phyloP scores from a whole-genome alignment of 2,329 filamentous ascomycete genomes.

The Aspergillus phoenicis region DNA sequence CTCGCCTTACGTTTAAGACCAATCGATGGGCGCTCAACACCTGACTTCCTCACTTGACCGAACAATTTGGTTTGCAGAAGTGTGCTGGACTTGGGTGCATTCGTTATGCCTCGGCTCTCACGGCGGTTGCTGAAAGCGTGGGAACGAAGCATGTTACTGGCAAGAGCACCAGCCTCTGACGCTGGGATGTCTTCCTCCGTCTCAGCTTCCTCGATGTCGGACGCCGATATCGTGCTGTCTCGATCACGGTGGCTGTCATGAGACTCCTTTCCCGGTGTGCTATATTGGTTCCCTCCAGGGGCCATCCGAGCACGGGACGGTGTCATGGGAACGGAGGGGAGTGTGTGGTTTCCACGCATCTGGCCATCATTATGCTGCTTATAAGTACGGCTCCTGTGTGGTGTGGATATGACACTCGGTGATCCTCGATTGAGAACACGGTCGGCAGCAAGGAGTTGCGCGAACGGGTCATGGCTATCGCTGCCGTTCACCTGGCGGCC shows the following conservation, averaged over 20 bases:
- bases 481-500: conserved; percentile 49
- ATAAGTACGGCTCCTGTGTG: conserved; percentile 54
- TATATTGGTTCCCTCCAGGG: conserved; percentile 56
- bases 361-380: conserved; percentile 61
- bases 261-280: conserved; percentile 61
- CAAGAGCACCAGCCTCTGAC: conserved; percentile 76
- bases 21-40: conserved; percentile 38
- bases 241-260: conserved; percentile 63
- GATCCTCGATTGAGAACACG: conserved; percentile 79
- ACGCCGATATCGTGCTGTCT: conserved; percentile 81
- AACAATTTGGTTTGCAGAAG: conserved; percentile 65
- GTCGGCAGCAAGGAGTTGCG: conserved; percentile 71
- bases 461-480: conserved; percentile 67
- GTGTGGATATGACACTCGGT: conserved; percentile 73
- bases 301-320: conserved; percentile 60
- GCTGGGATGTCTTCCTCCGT: conserved; percentile 69
- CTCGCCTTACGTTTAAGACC: conserved; percentile 45
- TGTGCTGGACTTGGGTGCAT: conserved; percentile 47
- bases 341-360: conserved; percentile 74
- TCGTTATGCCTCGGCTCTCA: conserved; percentile 36
- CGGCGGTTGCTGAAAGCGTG: conserved; percentile 49
- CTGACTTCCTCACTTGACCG: conserved; percentile 62
- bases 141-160: conserved; percentile 72
- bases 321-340: conserved; percentile 82
- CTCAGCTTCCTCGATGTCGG: conserved; percentile 54